These are phyloP conservation scores for Pythium oligandrum DNA, from an alignment of 352 stramenopile genomes.

Conservation along the genomic window DNA sequence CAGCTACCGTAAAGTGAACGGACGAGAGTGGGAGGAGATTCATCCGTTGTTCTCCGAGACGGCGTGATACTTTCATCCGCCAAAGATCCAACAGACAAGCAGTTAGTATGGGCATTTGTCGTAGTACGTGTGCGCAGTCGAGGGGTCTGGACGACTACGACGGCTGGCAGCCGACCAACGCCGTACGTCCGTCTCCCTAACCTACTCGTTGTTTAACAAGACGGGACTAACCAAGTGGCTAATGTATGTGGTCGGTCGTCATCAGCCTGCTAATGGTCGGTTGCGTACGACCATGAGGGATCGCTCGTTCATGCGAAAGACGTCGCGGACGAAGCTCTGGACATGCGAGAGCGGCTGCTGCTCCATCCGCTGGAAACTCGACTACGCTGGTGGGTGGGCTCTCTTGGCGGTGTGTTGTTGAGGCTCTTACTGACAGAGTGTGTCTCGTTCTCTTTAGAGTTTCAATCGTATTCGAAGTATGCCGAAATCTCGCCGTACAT, in stretches of 20 bases:
- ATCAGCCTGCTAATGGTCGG: no score
- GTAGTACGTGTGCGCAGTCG: slow-evolving; percentile 40
- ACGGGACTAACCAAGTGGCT: slow-evolving; percentile 10
- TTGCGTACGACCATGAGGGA: no score
- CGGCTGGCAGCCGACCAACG: slow-evolving; percentile 21
- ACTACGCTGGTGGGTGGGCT: slow-evolving; percentile 42
- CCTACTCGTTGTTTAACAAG: no score
- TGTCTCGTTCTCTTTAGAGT: slow-evolving; percentile 19
- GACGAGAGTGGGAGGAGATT: no score
- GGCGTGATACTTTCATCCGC: no score
- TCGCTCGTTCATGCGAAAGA: slow-evolving; percentile 7
- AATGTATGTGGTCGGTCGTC: background rate
- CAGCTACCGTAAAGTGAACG: no score
- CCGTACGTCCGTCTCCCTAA: no score
- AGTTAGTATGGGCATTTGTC: slow-evolving; percentile 49
- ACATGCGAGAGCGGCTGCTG: slow-evolving; percentile 61
- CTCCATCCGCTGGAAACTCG: slow-evolving; percentile 69
- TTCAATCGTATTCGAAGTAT: slow-evolving; percentile 62
- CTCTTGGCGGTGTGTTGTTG: background rate
- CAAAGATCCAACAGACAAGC: background rate
- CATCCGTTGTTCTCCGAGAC: no score
- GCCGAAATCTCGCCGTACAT: slow-evolving; percentile 62
- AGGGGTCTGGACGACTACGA: slow-evolving; percentile 68
- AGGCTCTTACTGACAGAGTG: no score
- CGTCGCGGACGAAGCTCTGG: slow-evolving; percentile 39